Conservation (phyloP, 106 monocot species). For the Allium sativum region DNA sequence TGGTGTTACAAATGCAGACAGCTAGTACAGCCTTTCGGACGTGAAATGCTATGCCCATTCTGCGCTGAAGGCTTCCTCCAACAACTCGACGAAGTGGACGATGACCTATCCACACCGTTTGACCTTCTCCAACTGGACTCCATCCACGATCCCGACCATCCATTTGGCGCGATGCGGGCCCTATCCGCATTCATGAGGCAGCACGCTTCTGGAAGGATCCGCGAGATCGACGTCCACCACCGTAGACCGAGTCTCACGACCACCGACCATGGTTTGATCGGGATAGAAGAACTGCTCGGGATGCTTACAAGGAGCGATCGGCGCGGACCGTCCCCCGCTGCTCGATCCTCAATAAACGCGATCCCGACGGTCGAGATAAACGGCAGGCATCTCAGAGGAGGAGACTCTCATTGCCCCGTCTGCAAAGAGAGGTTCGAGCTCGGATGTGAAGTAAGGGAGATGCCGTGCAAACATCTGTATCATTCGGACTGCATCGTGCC, state of each 20-base stretch:
- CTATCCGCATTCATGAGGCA: slow-evolving; percentile 43
- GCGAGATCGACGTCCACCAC: slow-evolving; percentile 12
- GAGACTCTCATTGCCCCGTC: slow-evolving; percentile 77
- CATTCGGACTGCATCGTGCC: slow-evolving; percentile 82
- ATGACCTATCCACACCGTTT: slow-evolving; percentile 17
- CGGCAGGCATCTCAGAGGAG: slow-evolving; percentile 44
- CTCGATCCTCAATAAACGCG: slow-evolving; percentile 56
- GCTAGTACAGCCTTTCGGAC: slow-evolving; percentile 27
- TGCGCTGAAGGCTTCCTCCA: slow-evolving; percentile 69
- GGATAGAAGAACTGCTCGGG: slow-evolving; percentile 45
- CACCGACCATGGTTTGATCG: slow-evolving; percentile 13
- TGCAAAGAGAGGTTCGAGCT: slow-evolving; percentile 83
- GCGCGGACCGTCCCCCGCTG: slow-evolving; percentile 62
- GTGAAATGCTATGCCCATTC: slow-evolving; percentile 41
- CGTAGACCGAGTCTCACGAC: neutral
- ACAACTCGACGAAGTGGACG: slow-evolving; percentile 45
- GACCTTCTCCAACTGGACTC: slow-evolving; percentile 12
- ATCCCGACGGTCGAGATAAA: slow-evolving; percentile 67
- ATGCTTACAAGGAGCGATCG: slow-evolving; percentile 25
- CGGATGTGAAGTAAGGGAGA: slow-evolving; percentile 59
- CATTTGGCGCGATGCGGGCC: slow-evolving; percentile 33
- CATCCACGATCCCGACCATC: slow-evolving; percentile 10
- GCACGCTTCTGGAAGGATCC: slow-evolving; percentile 18
- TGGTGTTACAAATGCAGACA: slow-evolving; percentile 71
- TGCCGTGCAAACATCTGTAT: slow-evolving; percentile 85